phyloP scores from a whole-genome alignment of 2,329 filamentous ascomycete genomes.

The Aspergillus caelatus region DNA sequence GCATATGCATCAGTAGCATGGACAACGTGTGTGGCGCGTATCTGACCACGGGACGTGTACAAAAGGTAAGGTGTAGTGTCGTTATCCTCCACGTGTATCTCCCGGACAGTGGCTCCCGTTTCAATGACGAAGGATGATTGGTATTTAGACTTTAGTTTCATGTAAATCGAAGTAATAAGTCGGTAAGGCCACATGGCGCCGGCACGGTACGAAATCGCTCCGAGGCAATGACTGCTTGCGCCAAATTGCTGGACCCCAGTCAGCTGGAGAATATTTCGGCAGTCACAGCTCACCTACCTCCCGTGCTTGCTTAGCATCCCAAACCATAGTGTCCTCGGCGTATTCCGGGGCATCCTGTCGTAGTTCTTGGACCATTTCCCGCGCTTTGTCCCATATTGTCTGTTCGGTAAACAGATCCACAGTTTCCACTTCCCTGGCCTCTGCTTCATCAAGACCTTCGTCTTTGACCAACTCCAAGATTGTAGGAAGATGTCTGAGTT shows the following conservation, averaged over 20 bases:
- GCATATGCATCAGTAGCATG: conserved; percentile 60
- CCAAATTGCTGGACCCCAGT: not conserved
- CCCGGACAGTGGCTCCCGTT: conserved; percentile 21
- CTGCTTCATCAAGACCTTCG: conserved; percentile 3
- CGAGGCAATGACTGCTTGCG: conserved; percentile 11
- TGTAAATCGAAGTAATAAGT: conserved; percentile 26
- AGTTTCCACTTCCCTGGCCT: conserved; percentile 17
- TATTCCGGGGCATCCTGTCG: conserved; percentile 11
- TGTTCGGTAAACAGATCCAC: conserved; percentile 17
- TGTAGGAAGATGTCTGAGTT: conserved; percentile 10
- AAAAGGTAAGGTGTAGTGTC: not conserved
- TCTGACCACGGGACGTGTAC: conserved; percentile 46
- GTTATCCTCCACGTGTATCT: conserved; percentile 7
- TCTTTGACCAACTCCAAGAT: conserved; percentile 9
- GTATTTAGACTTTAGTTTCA: conserved; percentile 17
- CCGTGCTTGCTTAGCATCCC: conserved; percentile 14
- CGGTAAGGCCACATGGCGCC: conserved; percentile 32
- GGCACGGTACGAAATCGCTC: conserved; percentile 20
- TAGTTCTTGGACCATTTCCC: conserved; percentile 13
- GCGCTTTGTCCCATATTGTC: conserved; percentile 15
- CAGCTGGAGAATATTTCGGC: not conserved
- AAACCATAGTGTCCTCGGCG: conserved; percentile 6
- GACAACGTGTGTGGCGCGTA: conserved; percentile 50
- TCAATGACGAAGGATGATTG: conserved; percentile 21
- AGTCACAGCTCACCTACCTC: conserved; percentile 19